Conservation (phyloP, 2,329 filamentous ascomycete genomes). For the Phialocephala subalpina region DNA sequence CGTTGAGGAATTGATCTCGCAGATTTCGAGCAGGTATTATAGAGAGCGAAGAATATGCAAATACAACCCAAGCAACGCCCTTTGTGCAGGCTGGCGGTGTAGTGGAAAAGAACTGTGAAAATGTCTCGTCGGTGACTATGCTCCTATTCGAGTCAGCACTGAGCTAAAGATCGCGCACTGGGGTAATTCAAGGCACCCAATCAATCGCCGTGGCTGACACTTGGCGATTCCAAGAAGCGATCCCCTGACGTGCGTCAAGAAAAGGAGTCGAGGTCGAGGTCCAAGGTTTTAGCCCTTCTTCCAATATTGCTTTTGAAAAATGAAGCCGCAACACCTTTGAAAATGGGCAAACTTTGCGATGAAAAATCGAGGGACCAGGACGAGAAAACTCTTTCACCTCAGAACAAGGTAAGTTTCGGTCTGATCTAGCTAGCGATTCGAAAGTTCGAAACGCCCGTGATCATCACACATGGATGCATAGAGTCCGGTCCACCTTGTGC, state of each 20-base stretch:
- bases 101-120: slow-evolving; percentile 15
- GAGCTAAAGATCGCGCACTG: slow-evolving; percentile 4
- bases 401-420: slow-evolving; percentile 7
- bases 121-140: slow-evolving; percentile 9
- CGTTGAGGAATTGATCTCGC: background rate
- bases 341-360: background rate
- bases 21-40: background rate
- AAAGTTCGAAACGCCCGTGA: slow-evolving; percentile 28
- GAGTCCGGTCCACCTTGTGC: background rate
- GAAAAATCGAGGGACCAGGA: no score
- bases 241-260: background rate
- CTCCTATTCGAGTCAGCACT: slow-evolving; percentile 4
- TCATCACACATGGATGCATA: slow-evolving; percentile 19
- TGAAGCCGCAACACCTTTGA: background rate
- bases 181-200: slow-evolving; percentile 5
- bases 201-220: background rate
- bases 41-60: background rate
- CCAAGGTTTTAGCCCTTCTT: no score
- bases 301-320: no score
- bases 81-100: slow-evolving; percentile 30
- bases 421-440: slow-evolving; percentile 4
- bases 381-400: slow-evolving; percentile 3
- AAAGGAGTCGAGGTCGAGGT: slow-evolving; percentile 2
- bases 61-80: slow-evolving; percentile 17
- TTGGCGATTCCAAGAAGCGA: background rate